Base-by-base conservation (phyloP, 805 yeast genomes). In the Candida boidinii region DNA sequence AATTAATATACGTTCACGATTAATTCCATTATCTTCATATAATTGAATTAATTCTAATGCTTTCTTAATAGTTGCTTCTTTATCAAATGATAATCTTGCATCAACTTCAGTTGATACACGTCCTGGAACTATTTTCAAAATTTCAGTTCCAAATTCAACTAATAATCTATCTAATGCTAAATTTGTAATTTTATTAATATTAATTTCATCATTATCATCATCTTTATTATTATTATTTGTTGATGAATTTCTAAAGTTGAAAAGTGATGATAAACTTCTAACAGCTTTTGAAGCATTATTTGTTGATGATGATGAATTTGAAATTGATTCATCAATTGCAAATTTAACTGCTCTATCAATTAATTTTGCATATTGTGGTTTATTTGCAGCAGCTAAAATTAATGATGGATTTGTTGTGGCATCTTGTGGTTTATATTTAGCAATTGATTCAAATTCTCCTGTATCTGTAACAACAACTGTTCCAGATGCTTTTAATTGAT, bases 81-180 rank as follows among this genome's bases (percentile, higher is more conserved):
- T 86, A 72, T 85, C 84, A 60, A 82, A 86, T 25, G 95, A 85
- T 55, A 86, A 73, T 60, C 94, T 79, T 38, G 95, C 95, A 55
- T 86, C 95, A 38, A 86, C 95, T 70, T 86, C 95, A 41, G 95
- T 85, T 39, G 94, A 82, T 37, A 86, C 95, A 65, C 95, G 79
- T 51, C 95, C 95, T 46, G 95, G 95, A 35, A 86, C 92, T 53
- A 86, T 80, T 53, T 71, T 69, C 56, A 86, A 70, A 54, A 86
- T 86, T 63, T 79, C 83, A 52, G 71, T 67, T 62, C 95, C 95
- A 60, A 86, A 86, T 64, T 84, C 94, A 43, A 85, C 90, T 54
- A 85, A 72, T 51, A 86, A 66, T 56, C 77, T 67, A 66, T 85
- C 95, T 49, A 85, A 70, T 30, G 95, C 94, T 46, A 70, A 59